Evolutionary conservation across 176 grass and related monocot genomes (phyloP), one percentile per base, ranked within the genome.

Genomic region (Zoysia pacifica): DNA sequence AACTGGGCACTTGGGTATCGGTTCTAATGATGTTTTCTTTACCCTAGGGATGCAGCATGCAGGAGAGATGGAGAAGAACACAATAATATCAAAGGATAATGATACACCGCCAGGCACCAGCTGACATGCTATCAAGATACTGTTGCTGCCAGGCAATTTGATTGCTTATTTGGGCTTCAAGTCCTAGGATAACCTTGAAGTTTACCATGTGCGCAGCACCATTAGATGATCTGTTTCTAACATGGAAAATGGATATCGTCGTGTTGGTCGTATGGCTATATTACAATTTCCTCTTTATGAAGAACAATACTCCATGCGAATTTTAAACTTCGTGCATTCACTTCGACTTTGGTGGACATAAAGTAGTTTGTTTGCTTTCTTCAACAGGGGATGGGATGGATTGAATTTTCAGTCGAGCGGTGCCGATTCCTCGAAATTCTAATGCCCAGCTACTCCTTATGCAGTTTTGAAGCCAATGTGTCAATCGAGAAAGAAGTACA

Each of bases 1-100:
- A 42, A 73, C 63, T 75, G 46, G 16, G 58, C 72, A 42, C 77
- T 76, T 28, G 69, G 6, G 6, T 10, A 52, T 51, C 37, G 37
- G 51, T 87, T 67, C 77, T 47, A 69, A 75, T 60, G 19, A 73
- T 28, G 12, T 12, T 79, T 79, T 49, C 67, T 19, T 1, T 43
- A 28, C 4, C 40, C 2, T 65, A 59, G 28, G 67, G 51, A 82
- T 67, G 14, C 58, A 18, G 63, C 38, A 81, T 54, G 15, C 64
- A 62, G 42, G 14, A 66, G 68, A 67, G 45, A 18, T 35, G 67
- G 74, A 78, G 60, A 49, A 66, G 42, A 66, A 36, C 65, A 12
- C 80, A 75, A 13, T 67, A 59, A 28, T 55, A 68, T 67, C 37
- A 53, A 53, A 55, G 60, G 64, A 69, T 55, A 74, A 9, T 14